Base-by-base conservation (phyloP, 371 early-diverging fungal species). In the Rhizomucor miehei region DNA sequence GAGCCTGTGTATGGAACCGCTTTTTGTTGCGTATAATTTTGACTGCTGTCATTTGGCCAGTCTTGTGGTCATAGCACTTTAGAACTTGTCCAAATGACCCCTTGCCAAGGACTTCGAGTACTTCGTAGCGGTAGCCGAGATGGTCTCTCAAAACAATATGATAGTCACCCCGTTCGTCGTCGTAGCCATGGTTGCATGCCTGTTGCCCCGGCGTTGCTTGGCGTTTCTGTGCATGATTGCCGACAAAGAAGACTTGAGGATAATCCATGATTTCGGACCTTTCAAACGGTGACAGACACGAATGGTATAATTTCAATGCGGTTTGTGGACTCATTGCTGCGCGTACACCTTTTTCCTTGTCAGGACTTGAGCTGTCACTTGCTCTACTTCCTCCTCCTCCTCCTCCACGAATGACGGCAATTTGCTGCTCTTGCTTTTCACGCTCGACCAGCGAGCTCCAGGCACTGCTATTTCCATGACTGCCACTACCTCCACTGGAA, bases 71-170 rank as follows among this genome's bases (percentile, higher is more conserved):
- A 50, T 79, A 82, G 51, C 90, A 90, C 59, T 89, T 88, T 41
- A 91, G 71, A 2, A 95, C 95, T 65, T 94, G 92, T 1, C 97
- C 95, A 70, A 94, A 96, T 2, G 91, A 90, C 2, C 97, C 97
- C 63, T 89, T 91, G 37, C 97, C 97, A 56, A 96, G 72, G 13
- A 85, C 57, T 14, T 82, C 82, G 17, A 91, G 57, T 9, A 93
- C 80, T 70, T 93, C 92, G 71, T 91, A 93, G 6, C 93, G 81
- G 62, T 90, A 93, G 34, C 75, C 75, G 29, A 93, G 65, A 63
- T 93, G 93, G 64, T 93, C 93, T 45, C 87, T 80, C 21, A 71
- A 55, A 11, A 84, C 83, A 37, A 92, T 73, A 17, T 85, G 73
- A 50, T 91, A 91, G 56, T 93, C 93, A 10, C 93, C 93, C 0